Evolutionary conservation across 208 protist genomes (phyloP), one percentile per base, ranked within the genome.

Genomic region (Acanthamoeba triangularis): DNA sequence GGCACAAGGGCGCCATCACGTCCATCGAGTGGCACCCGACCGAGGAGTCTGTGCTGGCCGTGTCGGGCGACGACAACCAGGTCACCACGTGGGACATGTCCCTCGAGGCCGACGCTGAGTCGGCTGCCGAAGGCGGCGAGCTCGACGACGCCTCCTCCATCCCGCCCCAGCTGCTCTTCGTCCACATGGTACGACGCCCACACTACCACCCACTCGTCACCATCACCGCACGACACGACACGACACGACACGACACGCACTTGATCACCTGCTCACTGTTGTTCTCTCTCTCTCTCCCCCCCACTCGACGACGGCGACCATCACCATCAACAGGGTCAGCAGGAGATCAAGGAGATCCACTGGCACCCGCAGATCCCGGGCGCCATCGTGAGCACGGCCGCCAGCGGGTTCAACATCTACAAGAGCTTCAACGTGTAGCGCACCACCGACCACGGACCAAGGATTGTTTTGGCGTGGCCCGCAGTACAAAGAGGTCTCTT

Each of bases 71-170:
- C 63, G 99, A 99, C 88, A 78, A 98, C 88, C 96, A 98, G 94
- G 98, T 99, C 76, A 99, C 99, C 1, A 97, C 99, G 95, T 99
- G 99, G 99, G 99, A 99, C 96, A 98, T 99, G 52, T 99, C 98
- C 78, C 97, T 99, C 2, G 99, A 99, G 97, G 98, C 98, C 44
- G 99, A 99, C 95, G 97, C 97, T 0, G 99, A 99, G 94, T 98
- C 99, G 96, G 98, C 99, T 95, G 96, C 98, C 82, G 96, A 97
- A 97, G 61, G 97, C 33, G 33, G 97, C 28, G 98, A 98, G 95
- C 96, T 98, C 33, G 95, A 96, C 47, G 98, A 98, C 69, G 97
- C 98, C 30, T 97, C 97, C 10, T 67, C 98, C 63, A 72, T 98
- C 10, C 98, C 98, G 37, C 97, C 98, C 47, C 99, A 99, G 97